A percentile compares a stretch with the other conserved stretches of the same genome.
Conservation (phyloP, 306 rosid genomes). For the Trifolium repens region DNA sequence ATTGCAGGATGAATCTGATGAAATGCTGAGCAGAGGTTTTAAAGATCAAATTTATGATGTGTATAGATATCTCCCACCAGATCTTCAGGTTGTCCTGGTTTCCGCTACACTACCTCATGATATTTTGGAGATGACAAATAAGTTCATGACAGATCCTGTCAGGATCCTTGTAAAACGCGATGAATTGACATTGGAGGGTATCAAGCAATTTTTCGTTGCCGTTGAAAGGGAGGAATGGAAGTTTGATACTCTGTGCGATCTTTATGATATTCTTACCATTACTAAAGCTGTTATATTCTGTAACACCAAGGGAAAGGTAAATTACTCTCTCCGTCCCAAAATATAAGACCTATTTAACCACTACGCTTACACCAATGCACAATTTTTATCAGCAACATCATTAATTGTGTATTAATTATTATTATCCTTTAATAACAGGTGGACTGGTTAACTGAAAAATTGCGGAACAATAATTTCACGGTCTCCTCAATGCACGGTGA, state of each 20-base stretch:
- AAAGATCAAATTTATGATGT: slow-evolving; percentile 98
- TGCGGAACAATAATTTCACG: slow-evolving; percentile 92
- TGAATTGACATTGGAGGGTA: slow-evolving; percentile 98
- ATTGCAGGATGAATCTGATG: slow-evolving; percentile 94
- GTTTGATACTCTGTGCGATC: slow-evolving; percentile 95
- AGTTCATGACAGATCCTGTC: slow-evolving; percentile 96
- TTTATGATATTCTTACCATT: slow-evolving; percentile 88
- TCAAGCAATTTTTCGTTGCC: slow-evolving; percentile 92
- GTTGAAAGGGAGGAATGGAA: slow-evolving; percentile 99
- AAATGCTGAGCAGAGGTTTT: slow-evolving; percentile 98
- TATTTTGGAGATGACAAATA: slow-evolving; percentile 91
- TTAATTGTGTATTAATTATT: too few species aligned
- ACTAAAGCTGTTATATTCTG: slow-evolving; percentile 99
- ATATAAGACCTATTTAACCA: too few species aligned
- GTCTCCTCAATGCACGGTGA: slow-evolving; percentile 98
- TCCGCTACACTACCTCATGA: slow-evolving; percentile 99
- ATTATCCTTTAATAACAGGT: slow-evolving; percentile 55
- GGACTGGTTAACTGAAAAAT: slow-evolving; percentile 93
- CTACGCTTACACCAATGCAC: too few species aligned
- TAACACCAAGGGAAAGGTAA: slow-evolving; percentile 92
- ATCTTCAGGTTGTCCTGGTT: slow-evolving; percentile 90
- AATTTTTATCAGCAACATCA: too few species aligned
- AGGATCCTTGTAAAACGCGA: slow-evolving; percentile 98
- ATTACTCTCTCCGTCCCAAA: too few species aligned
- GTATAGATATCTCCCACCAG: slow-evolving; percentile 98